Conservation (phyloP, 1,284 basidiomycete genomes). For the Nidula niveotomentosa region DNA sequence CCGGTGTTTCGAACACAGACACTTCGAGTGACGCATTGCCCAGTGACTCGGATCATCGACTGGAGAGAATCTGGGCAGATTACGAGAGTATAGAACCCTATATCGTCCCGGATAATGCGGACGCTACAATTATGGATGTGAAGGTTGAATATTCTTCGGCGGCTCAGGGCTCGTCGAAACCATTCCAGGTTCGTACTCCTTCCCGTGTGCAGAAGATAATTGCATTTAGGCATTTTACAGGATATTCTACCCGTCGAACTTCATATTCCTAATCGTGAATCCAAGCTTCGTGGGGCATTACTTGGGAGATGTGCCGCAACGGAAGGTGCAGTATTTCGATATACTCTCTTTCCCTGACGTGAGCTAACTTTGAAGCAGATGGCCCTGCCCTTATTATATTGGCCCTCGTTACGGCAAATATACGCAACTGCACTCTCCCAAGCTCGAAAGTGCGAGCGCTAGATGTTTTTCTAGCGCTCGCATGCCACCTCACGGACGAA, state of each 20-base stretch:
- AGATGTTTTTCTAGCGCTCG: slow-evolving; percentile 86
- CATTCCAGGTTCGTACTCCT: slow-evolving; percentile 57
- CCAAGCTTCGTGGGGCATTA: slow-evolving; percentile 42
- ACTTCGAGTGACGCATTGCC: slow-evolving; percentile 48
- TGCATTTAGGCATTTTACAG: slow-evolving; percentile 29
- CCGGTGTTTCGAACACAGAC: slow-evolving; percentile 18
- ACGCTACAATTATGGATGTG: slow-evolving; percentile 50
- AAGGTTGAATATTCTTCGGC: slow-evolving; percentile 48
- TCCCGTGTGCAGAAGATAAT: slow-evolving; percentile 1
- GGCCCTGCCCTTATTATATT: slow-evolving; percentile 39
- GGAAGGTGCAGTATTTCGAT: slow-evolving; percentile 46
- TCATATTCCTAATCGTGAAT: slow-evolving; percentile 70
- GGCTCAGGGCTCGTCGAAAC: slow-evolving; percentile 38
- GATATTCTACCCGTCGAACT: slow-evolving; percentile 78
- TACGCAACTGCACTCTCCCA: slow-evolving; percentile 87
- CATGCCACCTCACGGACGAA: slow-evolving; percentile 87
- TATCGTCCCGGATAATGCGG: slow-evolving; percentile 47
- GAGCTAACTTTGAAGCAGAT: slow-evolving; percentile 20
- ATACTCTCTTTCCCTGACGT: not conserved
- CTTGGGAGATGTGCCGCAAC: slow-evolving; percentile 52
- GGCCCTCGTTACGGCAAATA: slow-evolving; percentile 86
- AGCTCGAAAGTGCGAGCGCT: slow-evolving; percentile 86
- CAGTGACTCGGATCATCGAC: slow-evolving; percentile 75
- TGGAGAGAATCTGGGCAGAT: slow-evolving; percentile 80
- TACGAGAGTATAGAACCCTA: slow-evolving; percentile 79